phyloP scores from a whole-genome alignment of 78 protist genomes.

The Cavenderia fasciculata region DNA sequence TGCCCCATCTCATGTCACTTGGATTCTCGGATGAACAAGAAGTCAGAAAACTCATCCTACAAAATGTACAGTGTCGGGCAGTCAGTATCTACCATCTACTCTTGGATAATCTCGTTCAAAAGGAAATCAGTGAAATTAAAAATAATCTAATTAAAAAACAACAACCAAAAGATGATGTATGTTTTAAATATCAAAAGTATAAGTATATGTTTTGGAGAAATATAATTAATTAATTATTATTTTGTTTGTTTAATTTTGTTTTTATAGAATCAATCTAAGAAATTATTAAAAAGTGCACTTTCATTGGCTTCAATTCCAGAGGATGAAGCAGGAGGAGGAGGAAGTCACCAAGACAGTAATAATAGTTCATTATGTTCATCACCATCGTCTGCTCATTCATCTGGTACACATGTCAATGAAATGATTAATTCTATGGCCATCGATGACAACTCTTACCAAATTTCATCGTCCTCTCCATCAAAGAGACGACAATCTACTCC shows the following conservation, averaged over 20 bases:
- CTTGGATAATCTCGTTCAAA: slow-evolving; percentile 28
- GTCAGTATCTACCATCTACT: slow-evolving; percentile 45
- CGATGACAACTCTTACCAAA: slow-evolving; percentile 4
- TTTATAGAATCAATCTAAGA: slow-evolving; percentile 15
- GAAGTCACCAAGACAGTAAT: not conserved
- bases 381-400: too few species aligned
- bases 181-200: too few species aligned
- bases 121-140: slow-evolving; percentile 41
- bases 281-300: slow-evolving; percentile 9
- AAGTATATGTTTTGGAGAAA: too few species aligned
- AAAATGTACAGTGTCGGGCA: slow-evolving; percentile 41
- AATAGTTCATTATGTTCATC: not conserved
- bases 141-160: slow-evolving; percentile 23
- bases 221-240: not conserved
- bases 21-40: slow-evolving; percentile 43
- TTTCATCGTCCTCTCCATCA: slow-evolving; percentile 34
- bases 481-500: slow-evolving; percentile 57
- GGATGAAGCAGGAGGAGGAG: slow-evolving; percentile 36
- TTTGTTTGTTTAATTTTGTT: not conserved
- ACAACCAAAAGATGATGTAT: slow-evolving; percentile 29
- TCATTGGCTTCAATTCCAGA: slow-evolving; percentile 68
- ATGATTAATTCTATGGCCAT: too few species aligned
- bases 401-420: too few species aligned
- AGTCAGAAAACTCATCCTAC: slow-evolving; percentile 29
- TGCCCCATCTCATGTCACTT: slow-evolving; percentile 32